Evolutionary conservation across 2,329 filamentous ascomycete genomes (phyloP), one percentile per base, ranked within the genome.

Genomic region (Trichoderma citrinoviride): DNA sequence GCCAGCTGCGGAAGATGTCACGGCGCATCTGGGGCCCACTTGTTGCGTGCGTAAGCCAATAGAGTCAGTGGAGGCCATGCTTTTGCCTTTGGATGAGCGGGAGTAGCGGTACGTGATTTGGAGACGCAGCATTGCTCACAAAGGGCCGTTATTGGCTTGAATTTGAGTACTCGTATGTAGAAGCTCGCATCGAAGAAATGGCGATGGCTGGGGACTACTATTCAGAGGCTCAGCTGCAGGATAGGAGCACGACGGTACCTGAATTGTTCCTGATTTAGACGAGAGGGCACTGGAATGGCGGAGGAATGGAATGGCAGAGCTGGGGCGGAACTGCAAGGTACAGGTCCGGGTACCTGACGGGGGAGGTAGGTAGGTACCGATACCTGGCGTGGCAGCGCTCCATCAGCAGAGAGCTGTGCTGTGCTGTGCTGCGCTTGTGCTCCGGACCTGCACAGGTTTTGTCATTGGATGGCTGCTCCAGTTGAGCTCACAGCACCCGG

Each of bases 1-100:
- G 7, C 37, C 54, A 10, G 23, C 58, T 52, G 58, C 37, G 52
- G 58, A 61, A 61, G 47, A 52, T 61, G 58, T 61, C 58, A 53
- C 58, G 53, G 47, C 37, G 58, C 58, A 61, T 43, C 58, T 43
- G 37, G 23, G 19, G 46, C 25, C 58, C 58, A 44, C 47, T 33
- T 33, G 25, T 37, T 5, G 19, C 19, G n/a, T 29, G 7, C n/a
- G 29, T 14, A 10, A 37, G 55, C 27, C 43, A 41, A 40, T 23
- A 25, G 33, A 29, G 43, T 29, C 17, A n/a, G n/a, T n/a, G n/a
- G n/a, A n/a, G 33, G 19, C 21, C 14, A 7, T 25, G 8, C 19
- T 25, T 37, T 46, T 23, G 49, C 19, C 25, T 25, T n/a, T 7
- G 27, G 49, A 52, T 12, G 21, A n/a, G 56, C 3, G 2, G 3